Evolutionary conservation across 2,329 filamentous ascomycete species (phyloP).

Genomic region (Celoporthe dispersa): DNA sequence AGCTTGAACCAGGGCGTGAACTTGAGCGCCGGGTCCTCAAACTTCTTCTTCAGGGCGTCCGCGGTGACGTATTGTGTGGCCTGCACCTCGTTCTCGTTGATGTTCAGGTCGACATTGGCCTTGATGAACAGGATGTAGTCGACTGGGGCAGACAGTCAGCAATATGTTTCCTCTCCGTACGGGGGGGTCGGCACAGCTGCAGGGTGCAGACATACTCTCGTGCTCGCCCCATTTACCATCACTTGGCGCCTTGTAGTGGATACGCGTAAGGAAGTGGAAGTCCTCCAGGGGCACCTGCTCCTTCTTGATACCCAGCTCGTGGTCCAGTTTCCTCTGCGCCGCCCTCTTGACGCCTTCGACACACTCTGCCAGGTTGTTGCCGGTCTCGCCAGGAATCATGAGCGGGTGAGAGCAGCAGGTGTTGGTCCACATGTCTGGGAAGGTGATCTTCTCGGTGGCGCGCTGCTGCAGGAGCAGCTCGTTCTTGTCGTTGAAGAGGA

Average conservation of each 20-base stretch:
- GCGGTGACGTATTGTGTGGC: slow-evolving; percentile 83
- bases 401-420: slow-evolving; percentile 98
- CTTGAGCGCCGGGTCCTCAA: slow-evolving; percentile 76
- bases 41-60: slow-evolving; percentile 82
- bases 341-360: slow-evolving; percentile 88
- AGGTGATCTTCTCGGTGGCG: slow-evolving; percentile 96
- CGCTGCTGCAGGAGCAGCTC: slow-evolving; percentile 94
- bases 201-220: slow-evolving; percentile 74
- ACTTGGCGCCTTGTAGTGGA: slow-evolving; percentile 97
- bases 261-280: slow-evolving; percentile 92
- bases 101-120: slow-evolving; percentile 80
- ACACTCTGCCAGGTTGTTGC: slow-evolving; percentile 77
- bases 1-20: slow-evolving; percentile 99
- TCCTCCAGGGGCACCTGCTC: slow-evolving; percentile 88
- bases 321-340: slow-evolving; percentile 89
- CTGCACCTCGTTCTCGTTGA: slow-evolving; percentile 87
- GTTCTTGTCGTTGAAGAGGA: slow-evolving; percentile 94
- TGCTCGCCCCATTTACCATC: slow-evolving; percentile 99
- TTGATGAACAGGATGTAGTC: slow-evolving; percentile 99
- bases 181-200: neutral
- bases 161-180: neutral
- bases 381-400: slow-evolving; percentile 88
- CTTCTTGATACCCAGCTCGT: slow-evolving; percentile 90
- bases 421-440: slow-evolving; percentile 99
- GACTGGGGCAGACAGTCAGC: slow-evolving; percentile 55